phyloP scores from a whole-genome alignment of 202 grass and related monocot genomes.

The Setaria italica region DNA sequence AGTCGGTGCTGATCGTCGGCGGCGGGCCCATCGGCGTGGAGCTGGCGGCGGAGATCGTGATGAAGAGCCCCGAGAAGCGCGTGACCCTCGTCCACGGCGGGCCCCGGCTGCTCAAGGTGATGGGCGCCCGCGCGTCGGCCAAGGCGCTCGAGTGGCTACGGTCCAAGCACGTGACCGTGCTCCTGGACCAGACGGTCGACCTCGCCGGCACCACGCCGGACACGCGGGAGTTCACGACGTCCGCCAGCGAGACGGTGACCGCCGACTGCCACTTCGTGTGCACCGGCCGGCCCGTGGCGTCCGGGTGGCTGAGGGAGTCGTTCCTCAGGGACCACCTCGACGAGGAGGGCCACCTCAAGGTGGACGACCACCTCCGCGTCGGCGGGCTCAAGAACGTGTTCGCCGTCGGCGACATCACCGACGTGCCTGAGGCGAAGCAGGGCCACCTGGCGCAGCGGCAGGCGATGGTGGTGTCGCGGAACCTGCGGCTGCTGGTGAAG shows the following conservation, averaged over 20 bases:
- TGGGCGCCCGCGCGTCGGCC: constrained; percentile 48
- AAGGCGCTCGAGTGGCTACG: constrained; percentile 76
- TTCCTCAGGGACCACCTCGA: constrained; percentile 40
- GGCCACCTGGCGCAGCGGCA: constrained; percentile 65
- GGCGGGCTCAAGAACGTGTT: constrained; percentile 61
- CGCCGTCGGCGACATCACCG: constrained; percentile 67
- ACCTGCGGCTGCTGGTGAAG: constrained; percentile 64
- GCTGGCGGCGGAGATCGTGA: constrained; percentile 66
- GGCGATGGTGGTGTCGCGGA: constrained; percentile 67
- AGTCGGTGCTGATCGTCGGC: constrained; percentile 63
- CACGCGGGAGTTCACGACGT: constrained; percentile 52
- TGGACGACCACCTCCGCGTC: constrained; percentile 60
- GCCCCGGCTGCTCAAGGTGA: constrained; percentile 58
- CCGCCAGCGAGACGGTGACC: constrained; percentile 55
- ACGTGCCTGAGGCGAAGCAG: constrained; percentile 67
- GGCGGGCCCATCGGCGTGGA: constrained; percentile 75
- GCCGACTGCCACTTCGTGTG: constrained; percentile 65
- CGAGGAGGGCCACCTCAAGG: constrained; percentile 38
- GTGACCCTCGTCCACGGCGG: constrained; percentile 67
- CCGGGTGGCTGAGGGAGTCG: constrained; percentile 53
- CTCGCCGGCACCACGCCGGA: neutral
- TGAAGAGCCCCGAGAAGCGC: constrained; percentile 57
- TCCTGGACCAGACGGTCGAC: constrained; percentile 73
- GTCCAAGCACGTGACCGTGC: constrained; percentile 66
- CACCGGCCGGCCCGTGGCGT: constrained; percentile 48